Evolutionary conservation across 345 rosid species (phyloP).

Genomic region (Eucalyptus regnans): DNA sequence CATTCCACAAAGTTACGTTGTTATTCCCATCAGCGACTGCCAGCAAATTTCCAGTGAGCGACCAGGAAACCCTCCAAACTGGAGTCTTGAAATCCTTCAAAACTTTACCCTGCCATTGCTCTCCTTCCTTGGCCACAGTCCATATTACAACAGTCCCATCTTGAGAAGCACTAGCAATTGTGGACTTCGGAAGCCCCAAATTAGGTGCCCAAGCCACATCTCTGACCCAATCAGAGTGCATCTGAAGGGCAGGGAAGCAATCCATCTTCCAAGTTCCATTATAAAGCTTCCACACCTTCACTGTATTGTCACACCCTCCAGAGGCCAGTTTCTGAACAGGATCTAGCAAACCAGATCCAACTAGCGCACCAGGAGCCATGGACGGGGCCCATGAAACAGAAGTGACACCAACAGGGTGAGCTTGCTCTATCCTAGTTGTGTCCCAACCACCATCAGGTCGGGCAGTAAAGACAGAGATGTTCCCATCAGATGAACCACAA

Average conservation of each 20-base stretch:
- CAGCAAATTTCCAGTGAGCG: conserved; percentile 45
- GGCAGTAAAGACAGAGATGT: conserved; percentile 41
- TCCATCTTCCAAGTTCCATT: conserved; percentile 57
- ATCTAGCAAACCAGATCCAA: conserved; percentile 32
- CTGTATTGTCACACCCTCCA: conserved; percentile 50
- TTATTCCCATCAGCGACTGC: conserved; percentile 50
- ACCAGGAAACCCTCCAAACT: conserved; percentile 56
- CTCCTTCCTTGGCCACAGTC: conserved; percentile 47
- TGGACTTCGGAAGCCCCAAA: conserved; percentile 54
- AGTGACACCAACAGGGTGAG: conserved; percentile 61
- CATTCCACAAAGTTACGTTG: conserved; percentile 52
- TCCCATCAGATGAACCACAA: conserved; percentile 62
- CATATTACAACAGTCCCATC: conserved; percentile 55
- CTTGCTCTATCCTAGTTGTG: conserved; percentile 42
- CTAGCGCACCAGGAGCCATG: conserved; percentile 41
- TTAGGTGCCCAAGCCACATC: conserved; percentile 72
- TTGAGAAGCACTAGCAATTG: conserved; percentile 54
- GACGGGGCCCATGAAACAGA: conserved; percentile 65
- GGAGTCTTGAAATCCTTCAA: conserved; percentile 55
- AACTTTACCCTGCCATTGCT: conserved; percentile 46
- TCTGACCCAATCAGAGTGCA: conserved; percentile 57
- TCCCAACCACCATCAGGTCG: conserved; percentile 58
- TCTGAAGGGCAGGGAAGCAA: conserved; percentile 47
- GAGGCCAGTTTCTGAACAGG: conserved; percentile 50
- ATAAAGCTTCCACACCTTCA: conserved; percentile 46